Evolutionary conservation across 2,329 filamentous ascomycete genomes (phyloP), one percentile per base, ranked within the genome.

Genomic region (Fusarium lateritium): DNA sequence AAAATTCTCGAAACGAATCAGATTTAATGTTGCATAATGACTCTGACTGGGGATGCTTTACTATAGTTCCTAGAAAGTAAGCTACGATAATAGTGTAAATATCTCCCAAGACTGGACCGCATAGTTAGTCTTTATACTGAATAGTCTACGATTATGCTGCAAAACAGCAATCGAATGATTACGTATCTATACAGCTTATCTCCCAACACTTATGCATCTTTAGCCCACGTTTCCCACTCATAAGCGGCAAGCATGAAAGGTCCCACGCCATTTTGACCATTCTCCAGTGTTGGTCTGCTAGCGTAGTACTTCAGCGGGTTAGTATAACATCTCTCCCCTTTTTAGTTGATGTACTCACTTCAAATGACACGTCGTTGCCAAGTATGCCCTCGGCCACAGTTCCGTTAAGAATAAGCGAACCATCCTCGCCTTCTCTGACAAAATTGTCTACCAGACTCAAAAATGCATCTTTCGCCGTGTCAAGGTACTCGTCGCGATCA

Each of bases 321-420:
- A 56, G 33, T 21, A 3, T 7, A 4, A 0, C 6, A 2, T 3
- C 3, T 5, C 11, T 9, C 19, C 19, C 19, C 0, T 5, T 13
- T 3, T 8, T 2, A 4, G 15, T 8, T 3, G 4, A 7, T 11
- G 3, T 28, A 55, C 80, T 76, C 69, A 85, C 83, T 67, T 85
- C 81, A 62, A 84, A 87, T 4, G 78, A 79, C 4, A 81, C 85
- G 56, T 83, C 79, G 1, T 81, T 80, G 62, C 78, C 81, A 50
- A 86, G 70, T 55, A 82, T 83, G n/a, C 85, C 84, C 7, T 86
- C 84, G 21, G 78, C 73, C 0, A 86, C 85, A 0, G 85, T 87
- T 1, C 83, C 81, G 44, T 84, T 82, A 67, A 81, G 84, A 54
- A 79, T 79, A 28, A 85, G 54, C 0, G 82, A 82, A 0, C 82